Evolutionary conservation across 208 protist species (phyloP).

Genomic region (Crithidia expoeki): DNA sequence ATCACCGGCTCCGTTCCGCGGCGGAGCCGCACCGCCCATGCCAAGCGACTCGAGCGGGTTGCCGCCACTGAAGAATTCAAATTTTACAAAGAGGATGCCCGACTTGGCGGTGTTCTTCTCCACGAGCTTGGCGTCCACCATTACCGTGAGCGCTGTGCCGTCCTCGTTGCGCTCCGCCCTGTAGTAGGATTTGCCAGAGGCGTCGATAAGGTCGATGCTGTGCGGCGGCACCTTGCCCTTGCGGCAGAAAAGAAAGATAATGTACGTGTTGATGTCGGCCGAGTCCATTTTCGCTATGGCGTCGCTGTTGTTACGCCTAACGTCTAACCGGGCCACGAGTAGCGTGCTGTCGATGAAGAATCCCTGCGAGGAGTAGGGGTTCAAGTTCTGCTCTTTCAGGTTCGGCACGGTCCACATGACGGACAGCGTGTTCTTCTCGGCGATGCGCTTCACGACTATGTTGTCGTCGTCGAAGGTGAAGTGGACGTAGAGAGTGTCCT

Average conservation of each 20-base stretch:
- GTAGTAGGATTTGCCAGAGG: slow-evolving; percentile 39
- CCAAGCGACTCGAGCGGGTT: slow-evolving; percentile 77
- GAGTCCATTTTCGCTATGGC: slow-evolving; percentile 38
- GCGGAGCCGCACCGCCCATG: slow-evolving; percentile 6
- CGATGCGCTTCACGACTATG: slow-evolving; percentile 38
- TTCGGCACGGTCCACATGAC: slow-evolving; percentile 73
- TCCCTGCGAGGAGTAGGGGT: slow-evolving; percentile 72
- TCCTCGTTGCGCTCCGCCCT: slow-evolving; percentile 45
- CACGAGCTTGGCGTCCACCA: slow-evolving; percentile 46
- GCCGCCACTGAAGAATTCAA: slow-evolving; percentile 43
- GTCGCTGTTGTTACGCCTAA: slow-evolving; percentile 46
- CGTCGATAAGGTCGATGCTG: slow-evolving; percentile 70
- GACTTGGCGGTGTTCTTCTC: slow-evolving; percentile 35
- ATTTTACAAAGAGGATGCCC: slow-evolving; percentile 49
- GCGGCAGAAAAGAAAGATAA: slow-evolving; percentile 82
- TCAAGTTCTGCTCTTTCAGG: slow-evolving; percentile 64
- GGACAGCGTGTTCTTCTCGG: slow-evolving; percentile 35
- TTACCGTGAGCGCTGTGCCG: slow-evolving; percentile 47
- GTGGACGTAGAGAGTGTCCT: slow-evolving; percentile 60
- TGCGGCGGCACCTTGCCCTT: slow-evolving; percentile 69
- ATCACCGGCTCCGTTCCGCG: background rate
- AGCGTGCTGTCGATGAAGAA: slow-evolving; percentile 57
- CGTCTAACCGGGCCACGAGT: slow-evolving; percentile 60
- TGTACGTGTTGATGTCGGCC: slow-evolving; percentile 46
- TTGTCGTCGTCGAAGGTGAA: slow-evolving; percentile 84